A percentile compares a stretch with the other conserved stretches of the same genome.
phyloP scores from a whole-genome alignment of 345 rosid species.

The Syzygium jambos region DNA sequence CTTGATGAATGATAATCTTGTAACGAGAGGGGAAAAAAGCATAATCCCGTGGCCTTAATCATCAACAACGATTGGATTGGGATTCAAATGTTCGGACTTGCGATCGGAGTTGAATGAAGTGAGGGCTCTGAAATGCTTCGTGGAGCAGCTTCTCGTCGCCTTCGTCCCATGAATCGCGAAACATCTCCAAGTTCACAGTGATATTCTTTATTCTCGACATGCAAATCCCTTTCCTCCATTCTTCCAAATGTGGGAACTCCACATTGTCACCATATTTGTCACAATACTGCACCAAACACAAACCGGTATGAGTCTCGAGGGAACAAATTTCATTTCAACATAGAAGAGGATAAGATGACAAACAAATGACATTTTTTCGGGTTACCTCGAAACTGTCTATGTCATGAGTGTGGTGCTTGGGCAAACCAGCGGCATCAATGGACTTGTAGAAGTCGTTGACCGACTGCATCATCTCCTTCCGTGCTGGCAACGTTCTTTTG shows the following conservation, averaged over 20 bases:
- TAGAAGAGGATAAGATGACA: not conserved
- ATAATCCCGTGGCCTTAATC: not conserved
- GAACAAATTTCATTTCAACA: not conserved
- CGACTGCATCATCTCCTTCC: constrained; percentile 68
- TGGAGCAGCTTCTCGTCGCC: constrained; percentile 57
- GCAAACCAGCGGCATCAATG: constrained; percentile 57
- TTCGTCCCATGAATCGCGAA: constrained; percentile 57
- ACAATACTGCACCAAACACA: constrained; percentile 43
- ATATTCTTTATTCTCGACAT: constrained; percentile 40
- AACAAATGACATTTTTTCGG: not conserved
- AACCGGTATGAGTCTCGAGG: not conserved
- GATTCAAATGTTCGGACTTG: constrained; percentile 8
- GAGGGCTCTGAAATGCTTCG: constrained; percentile 64
- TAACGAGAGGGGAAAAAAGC: not conserved
- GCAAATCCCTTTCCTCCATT: constrained; percentile 83
- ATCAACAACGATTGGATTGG: not conserved
- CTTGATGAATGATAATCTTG: not conserved
- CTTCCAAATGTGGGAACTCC: constrained; percentile 72
- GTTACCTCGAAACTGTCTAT: constrained; percentile 56
- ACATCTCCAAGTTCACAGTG: constrained; percentile 46
- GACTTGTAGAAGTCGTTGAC: constrained; percentile 48
- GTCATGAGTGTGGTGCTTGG: constrained; percentile 72
- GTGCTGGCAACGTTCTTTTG: constrained; percentile 58
- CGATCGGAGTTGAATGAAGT: constrained; percentile 49
- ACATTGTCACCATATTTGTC: constrained; percentile 59